Evolutionary conservation across 257 asterid species (phyloP).

Genomic region (Jacaranda mimosifolia): DNA sequence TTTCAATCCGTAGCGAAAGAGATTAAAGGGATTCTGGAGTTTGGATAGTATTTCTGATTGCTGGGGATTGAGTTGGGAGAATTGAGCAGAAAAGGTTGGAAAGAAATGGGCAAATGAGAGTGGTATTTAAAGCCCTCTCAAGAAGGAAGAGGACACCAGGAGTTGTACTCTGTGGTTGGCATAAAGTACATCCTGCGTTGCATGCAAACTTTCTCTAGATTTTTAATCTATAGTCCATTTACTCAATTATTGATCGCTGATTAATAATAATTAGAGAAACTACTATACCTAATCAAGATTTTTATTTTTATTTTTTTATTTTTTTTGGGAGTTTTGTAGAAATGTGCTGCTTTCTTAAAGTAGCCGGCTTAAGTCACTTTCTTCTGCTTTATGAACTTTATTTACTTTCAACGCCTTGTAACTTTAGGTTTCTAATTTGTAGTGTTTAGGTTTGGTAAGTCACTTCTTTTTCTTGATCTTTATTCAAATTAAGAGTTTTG

Average conservation of each 20-base stretch:
- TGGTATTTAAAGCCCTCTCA: slow-evolving; percentile 49
- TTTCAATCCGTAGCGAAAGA: background rate
- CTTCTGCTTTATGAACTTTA: slow-evolving; percentile 30
- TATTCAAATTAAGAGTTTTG: slow-evolving; percentile 15
- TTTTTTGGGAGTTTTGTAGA: background rate
- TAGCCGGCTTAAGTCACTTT: slow-evolving; percentile 29
- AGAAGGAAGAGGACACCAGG: slow-evolving; percentile 22
- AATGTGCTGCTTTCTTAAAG: slow-evolving; percentile 22
- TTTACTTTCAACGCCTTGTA: slow-evolving; percentile 44
- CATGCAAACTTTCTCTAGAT: slow-evolving; percentile 38
- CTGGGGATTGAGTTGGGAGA: slow-evolving; percentile 12
- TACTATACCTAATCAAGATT: background rate
- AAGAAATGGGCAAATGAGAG: slow-evolving; percentile 7
- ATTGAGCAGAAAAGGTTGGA: slow-evolving; percentile 6
- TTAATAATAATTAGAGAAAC: slow-evolving; percentile 8
- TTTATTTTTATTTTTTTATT: background rate
- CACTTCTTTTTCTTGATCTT: background rate
- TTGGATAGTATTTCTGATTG: background rate
- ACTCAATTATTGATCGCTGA: slow-evolving; percentile 45
- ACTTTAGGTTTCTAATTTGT: slow-evolving; percentile 25
- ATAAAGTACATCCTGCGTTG: slow-evolving; percentile 38
- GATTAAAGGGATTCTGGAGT: background rate
- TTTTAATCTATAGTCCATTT: slow-evolving; percentile 21
- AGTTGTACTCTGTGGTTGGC: slow-evolving; percentile 41
- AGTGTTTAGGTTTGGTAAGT: slow-evolving; percentile 4